Percentiles rank a stretch among this genome's conserved stretches.
Evolutionary conservation across 192 early-diverging fungal species (phyloP).

Genomic region (Dissophora ornata): DNA sequence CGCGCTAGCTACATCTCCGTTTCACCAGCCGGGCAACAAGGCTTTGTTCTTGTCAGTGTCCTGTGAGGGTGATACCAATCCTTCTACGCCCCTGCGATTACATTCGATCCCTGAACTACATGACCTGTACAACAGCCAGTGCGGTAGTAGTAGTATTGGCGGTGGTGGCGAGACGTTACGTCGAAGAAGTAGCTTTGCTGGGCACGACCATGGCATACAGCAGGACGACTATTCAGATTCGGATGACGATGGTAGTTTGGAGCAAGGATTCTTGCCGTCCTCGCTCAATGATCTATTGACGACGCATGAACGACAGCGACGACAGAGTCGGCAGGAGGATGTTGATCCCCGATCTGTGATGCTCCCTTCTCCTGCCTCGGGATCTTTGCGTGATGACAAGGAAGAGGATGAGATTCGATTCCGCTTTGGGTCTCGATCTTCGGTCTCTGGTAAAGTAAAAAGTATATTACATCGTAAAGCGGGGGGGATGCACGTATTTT

Average conservation of each 20-base stretch:
- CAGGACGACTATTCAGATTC: conserved; percentile 44
- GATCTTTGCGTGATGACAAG: conserved; percentile 24
- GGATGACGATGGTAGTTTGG: conserved; percentile 47
- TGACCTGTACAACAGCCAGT: conserved; percentile 13
- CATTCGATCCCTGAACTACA: conserved; percentile 57
- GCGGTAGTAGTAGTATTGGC: background rate
- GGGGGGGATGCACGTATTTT: too few species aligned
- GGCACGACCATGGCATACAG: conserved; percentile 9
- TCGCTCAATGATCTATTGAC: conserved; percentile 67
- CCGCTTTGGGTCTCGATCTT: background rate
- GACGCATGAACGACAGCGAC: conserved; percentile 56
- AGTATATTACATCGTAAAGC: too few species aligned
- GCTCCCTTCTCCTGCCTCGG: conserved; percentile 32
- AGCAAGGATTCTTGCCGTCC: conserved; percentile 59
- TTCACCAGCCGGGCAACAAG: conserved; percentile 46
- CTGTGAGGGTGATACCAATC: conserved; percentile 31
- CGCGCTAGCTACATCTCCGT: conserved; percentile 39
- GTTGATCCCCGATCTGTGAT: conserved; percentile 1
- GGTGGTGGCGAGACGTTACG: background rate
- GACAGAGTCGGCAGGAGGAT: conserved; percentile 56
- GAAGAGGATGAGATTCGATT: conserved; percentile 20
- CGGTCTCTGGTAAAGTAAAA: background rate
- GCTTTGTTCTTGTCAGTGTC: conserved; percentile 52
- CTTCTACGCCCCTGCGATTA: conserved; percentile 48
- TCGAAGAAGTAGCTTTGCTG: conserved; percentile 19